Conservation (phyloP, 2,329 filamentous ascomycete genomes). For the Tolypocladium tundrense region DNA sequence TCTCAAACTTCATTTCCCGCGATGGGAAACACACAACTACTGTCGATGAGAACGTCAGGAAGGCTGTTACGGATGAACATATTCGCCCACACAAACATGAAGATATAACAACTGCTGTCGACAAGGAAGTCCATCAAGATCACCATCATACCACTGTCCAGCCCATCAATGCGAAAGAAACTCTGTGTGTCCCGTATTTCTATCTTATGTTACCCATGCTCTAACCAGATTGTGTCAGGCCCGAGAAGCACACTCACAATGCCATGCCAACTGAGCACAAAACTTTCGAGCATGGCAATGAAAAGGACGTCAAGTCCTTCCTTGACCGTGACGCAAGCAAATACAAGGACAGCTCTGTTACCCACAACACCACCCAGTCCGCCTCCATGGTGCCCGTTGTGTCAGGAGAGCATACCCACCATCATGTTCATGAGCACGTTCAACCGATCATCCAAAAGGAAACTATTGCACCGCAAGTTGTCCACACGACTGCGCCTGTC, state of each 20-base stretch:
- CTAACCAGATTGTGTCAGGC: slow-evolving; percentile 16
- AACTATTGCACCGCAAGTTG: slow-evolving; percentile 53
- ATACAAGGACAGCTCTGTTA: slow-evolving; percentile 17
- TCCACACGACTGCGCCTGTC: slow-evolving; percentile 63
- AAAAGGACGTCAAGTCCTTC: slow-evolving; percentile 31
- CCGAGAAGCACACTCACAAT: slow-evolving; percentile 54
- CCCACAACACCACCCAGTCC: slow-evolving; percentile 17
- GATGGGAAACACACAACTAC: slow-evolving; percentile 60
- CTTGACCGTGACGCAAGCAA: slow-evolving; percentile 39
- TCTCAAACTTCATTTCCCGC: slow-evolving; percentile 49
- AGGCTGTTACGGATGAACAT: slow-evolving; percentile 49
- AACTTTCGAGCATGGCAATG: slow-evolving; percentile 50
- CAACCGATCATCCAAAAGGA: slow-evolving; percentile 65
- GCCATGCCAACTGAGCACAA: slow-evolving; percentile 49
- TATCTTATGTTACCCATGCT: background rate
- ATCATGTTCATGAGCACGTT: slow-evolving; percentile 55
- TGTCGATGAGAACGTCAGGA: slow-evolving; percentile 54
- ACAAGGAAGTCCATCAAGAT: slow-evolving; percentile 61
- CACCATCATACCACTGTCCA: slow-evolving; percentile 63
- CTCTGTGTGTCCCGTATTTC: slow-evolving; percentile 27
- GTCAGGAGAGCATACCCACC: slow-evolving; percentile 19
- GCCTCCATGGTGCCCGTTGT: slow-evolving; percentile 14
- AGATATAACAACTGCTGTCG: slow-evolving; percentile 49
- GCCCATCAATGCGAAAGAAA: slow-evolving; percentile 35
- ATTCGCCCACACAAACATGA: slow-evolving; percentile 52